Evolutionary conservation across 169 alveolate genomes (phyloP).

Genomic region (Plasmodium inui): DNA sequence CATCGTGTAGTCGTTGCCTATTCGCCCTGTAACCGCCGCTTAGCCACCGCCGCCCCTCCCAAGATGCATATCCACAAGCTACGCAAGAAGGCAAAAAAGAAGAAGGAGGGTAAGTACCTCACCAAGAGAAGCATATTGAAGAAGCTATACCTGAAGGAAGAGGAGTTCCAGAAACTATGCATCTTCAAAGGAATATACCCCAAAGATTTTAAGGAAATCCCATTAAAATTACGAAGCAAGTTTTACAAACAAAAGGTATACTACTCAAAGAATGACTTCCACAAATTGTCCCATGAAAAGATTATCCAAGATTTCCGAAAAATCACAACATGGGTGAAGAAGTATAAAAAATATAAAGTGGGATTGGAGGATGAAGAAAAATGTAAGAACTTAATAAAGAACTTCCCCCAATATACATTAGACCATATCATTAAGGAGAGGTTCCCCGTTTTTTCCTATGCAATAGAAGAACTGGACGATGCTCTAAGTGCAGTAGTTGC

Average conservation of each 20-base stretch:
- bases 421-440: slow-evolving; percentile 96
- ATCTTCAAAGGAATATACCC: slow-evolving; percentile 99
- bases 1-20: not conserved
- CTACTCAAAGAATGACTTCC: slow-evolving; percentile 89
- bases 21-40: not conserved
- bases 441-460: slow-evolving; percentile 97
- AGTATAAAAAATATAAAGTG: slow-evolving; percentile 92
- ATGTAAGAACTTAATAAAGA: slow-evolving; percentile 87
- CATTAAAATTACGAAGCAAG: slow-evolving; percentile 82
- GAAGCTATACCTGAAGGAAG: slow-evolving; percentile 91
- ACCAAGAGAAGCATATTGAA: slow-evolving; percentile 93
- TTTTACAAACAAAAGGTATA: slow-evolving; percentile 87
- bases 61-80: slow-evolving; percentile 74
- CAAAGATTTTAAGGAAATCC: slow-evolving; percentile 97
- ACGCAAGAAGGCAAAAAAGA: slow-evolving; percentile 89
- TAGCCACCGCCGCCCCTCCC: not conserved
- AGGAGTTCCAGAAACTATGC: slow-evolving; percentile 97
- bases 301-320: slow-evolving; percentile 90
- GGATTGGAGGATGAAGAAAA: slow-evolving; percentile 89
- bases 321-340: slow-evolving; percentile 91
- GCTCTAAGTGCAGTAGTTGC: slow-evolving; percentile 95
- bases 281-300: slow-evolving; percentile 95
- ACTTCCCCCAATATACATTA: slow-evolving; percentile 93
- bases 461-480: slow-evolving; percentile 97
- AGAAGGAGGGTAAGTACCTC: slow-evolving; percentile 92